A percentile compares a stretch with the other conserved stretches of the same genome.
Conservation (phyloP, 108 stramenopile species). For the Pseudonitzschia pungens region DNA sequence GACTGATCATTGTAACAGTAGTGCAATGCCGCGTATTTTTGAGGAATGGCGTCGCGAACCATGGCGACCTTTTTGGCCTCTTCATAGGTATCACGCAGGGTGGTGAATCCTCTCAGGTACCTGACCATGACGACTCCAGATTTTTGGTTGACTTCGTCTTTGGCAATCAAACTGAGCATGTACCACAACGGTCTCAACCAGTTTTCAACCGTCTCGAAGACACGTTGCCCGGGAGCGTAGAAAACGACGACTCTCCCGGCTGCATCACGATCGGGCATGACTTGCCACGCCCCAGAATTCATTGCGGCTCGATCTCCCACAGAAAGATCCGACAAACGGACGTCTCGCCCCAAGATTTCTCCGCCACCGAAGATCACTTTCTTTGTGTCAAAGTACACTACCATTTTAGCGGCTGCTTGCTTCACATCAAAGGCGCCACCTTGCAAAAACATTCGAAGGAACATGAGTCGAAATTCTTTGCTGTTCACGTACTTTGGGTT, state of each 20-base stretch:
- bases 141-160: slow-evolving; percentile 25
- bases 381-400: slow-evolving; percentile 24
- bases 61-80: not conserved
- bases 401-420: slow-evolving; percentile 15
- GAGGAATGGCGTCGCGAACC: slow-evolving; percentile 18
- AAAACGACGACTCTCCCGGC: slow-evolving; percentile 27
- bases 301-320: slow-evolving; percentile 6
- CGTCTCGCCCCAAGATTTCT: slow-evolving; percentile 22
- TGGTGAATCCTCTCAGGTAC: slow-evolving; percentile 11
- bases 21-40: slow-evolving; percentile 24
- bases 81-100: not conserved
- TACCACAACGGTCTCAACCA: slow-evolving; percentile 29
- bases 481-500: slow-evolving; percentile 26
- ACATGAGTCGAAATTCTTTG: slow-evolving; percentile 22
- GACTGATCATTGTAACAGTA: slow-evolving; percentile 31
- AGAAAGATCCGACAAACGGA: slow-evolving; percentile 18
- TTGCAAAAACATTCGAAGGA: slow-evolving; percentile 18
- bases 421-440: not conserved
- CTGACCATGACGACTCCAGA: slow-evolving; percentile 20
- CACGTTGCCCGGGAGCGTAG: slow-evolving; percentile 3
- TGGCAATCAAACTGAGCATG: slow-evolving; percentile 5
- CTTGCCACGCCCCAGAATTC: slow-evolving; percentile 21
- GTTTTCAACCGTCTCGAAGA: slow-evolving; percentile 4
- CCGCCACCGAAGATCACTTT: slow-evolving; percentile 27
- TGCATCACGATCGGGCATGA: slow-evolving; percentile 27